Evolutionary conservation across 345 rosid genomes (phyloP).

Genomic region (Psidium guajava): DNA sequence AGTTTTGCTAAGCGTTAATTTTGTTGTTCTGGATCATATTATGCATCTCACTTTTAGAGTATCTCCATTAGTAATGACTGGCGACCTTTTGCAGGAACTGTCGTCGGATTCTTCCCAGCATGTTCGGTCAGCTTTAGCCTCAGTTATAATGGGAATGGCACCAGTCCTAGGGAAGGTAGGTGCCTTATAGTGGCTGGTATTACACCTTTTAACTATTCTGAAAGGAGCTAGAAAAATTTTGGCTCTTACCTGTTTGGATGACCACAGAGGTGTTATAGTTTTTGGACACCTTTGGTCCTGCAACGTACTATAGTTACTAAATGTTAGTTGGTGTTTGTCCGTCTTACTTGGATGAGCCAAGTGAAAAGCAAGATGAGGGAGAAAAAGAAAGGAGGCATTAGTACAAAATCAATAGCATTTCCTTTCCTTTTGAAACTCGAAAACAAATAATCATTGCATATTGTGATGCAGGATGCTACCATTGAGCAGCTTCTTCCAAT

Average conservation of each 20-base stretch:
- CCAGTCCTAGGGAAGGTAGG: conserved; percentile 62
- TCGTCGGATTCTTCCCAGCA: conserved; percentile 98
- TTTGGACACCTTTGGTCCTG: not conserved
- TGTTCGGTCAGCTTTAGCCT: conserved; percentile 96
- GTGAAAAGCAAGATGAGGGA: not conserved
- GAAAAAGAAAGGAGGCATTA: not conserved
- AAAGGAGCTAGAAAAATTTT: not conserved
- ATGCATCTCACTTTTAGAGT: not conserved
- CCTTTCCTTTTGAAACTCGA: not conserved
- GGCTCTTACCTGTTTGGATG: not conserved
- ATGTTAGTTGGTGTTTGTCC: not conserved
- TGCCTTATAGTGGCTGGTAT: not conserved
- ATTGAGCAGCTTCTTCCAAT: conserved; percentile 96
- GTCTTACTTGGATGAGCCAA: not conserved
- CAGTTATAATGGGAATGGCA: conserved; percentile 99
- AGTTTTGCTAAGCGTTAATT: not conserved
- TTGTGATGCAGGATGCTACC: conserved; percentile 59
- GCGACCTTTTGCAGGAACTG: conserved; percentile 44
- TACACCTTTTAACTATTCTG: not conserved
- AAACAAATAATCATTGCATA: not conserved
- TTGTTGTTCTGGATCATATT: not conserved
- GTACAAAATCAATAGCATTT: not conserved
- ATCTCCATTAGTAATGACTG: not conserved
- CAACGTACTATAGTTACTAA: not conserved
- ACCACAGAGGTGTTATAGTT: not conserved